A percentile compares a stretch with the other conserved stretches of the same genome.
Conservation (phyloP, 192 early-diverging fungal genomes). For the Coemansia sp. region DNA sequence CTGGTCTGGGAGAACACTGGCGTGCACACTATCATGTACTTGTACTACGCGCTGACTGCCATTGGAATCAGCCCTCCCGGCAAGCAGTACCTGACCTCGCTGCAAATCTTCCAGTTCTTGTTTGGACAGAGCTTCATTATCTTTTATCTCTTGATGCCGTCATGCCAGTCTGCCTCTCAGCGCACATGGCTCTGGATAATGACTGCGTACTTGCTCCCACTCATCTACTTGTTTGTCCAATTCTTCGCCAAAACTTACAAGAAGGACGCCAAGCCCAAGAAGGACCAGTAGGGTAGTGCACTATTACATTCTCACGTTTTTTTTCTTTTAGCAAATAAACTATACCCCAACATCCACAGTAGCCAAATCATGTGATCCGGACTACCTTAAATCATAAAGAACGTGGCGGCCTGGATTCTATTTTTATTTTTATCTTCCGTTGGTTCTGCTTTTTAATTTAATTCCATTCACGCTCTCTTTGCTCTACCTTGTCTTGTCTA, state of each 20-base stretch:
- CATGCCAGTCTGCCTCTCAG: constrained; percentile 60
- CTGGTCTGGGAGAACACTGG: constrained; percentile 79
- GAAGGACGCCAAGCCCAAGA: constrained; percentile 11
- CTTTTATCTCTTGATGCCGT: constrained; percentile 64
- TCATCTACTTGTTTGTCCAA: constrained; percentile 78
- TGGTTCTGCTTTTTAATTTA: neutral
- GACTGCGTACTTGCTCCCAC: constrained; percentile 70
- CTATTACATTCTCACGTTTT: constrained; percentile 1
- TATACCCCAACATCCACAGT: neutral
- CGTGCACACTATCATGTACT: constrained; percentile 87
- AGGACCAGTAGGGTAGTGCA: constrained; percentile 13
- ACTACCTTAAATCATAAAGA: no score
- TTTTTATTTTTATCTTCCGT: no score
- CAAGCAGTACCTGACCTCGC: constrained; percentile 78
- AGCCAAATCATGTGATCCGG: constrained; percentile 2
- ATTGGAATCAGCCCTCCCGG: constrained; percentile 74
- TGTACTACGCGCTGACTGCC: constrained; percentile 75
- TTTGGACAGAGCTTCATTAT: constrained; percentile 67
- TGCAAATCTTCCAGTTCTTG: constrained; percentile 87
- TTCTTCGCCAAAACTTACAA: constrained; percentile 76
- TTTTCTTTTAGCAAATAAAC: neutral
- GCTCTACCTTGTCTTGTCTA: neutral
- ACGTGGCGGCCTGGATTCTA: no score
- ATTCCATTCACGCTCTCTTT: neutral
- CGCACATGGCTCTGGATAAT: constrained; percentile 63